Evolutionary conservation across 164 flowering plant species (phyloP).

Genomic region (Pachysandra terminalis): DNA sequence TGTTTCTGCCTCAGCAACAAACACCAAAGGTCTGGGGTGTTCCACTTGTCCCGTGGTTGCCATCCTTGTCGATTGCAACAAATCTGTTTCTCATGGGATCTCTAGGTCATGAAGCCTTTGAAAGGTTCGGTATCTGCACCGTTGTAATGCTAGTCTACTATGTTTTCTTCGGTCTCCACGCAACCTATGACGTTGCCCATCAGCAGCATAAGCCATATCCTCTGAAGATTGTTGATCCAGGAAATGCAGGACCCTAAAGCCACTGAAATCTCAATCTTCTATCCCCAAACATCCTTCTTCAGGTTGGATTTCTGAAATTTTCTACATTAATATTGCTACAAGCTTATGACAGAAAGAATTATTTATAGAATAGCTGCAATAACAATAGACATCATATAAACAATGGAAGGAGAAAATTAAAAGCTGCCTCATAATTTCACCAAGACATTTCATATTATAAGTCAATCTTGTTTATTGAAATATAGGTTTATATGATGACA

Average conservation of each 20-base stretch:
- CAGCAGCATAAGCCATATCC: constrained; percentile 20
- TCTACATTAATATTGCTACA: too few relatives aligned
- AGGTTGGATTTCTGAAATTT: background rate
- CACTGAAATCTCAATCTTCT: background rate
- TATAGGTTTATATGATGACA: too few relatives aligned
- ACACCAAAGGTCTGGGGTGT: constrained; percentile 63
- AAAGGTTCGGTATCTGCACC: constrained; percentile 54
- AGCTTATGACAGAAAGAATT: too few relatives aligned
- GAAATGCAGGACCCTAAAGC: constrained; percentile 7
- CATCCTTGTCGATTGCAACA: constrained; percentile 53
- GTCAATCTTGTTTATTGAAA: too few relatives aligned
- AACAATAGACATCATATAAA: too few relatives aligned
- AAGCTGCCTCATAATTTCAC: too few relatives aligned
- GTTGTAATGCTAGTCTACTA: constrained; percentile 51
- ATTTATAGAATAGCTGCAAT: too few relatives aligned
- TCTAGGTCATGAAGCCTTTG: constrained; percentile 32
- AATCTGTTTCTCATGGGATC: constrained; percentile 66
- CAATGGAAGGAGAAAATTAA: too few relatives aligned
- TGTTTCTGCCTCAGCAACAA: constrained; percentile 38
- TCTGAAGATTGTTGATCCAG: constrained; percentile 1
- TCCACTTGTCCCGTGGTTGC: constrained; percentile 70
- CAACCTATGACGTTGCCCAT: constrained; percentile 58
- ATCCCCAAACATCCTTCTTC: background rate
- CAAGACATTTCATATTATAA: too few relatives aligned
- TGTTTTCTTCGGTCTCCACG: constrained; percentile 57